Conservation (phyloP, 805 yeast genomes). For the Candida broadrunensis region DNA sequence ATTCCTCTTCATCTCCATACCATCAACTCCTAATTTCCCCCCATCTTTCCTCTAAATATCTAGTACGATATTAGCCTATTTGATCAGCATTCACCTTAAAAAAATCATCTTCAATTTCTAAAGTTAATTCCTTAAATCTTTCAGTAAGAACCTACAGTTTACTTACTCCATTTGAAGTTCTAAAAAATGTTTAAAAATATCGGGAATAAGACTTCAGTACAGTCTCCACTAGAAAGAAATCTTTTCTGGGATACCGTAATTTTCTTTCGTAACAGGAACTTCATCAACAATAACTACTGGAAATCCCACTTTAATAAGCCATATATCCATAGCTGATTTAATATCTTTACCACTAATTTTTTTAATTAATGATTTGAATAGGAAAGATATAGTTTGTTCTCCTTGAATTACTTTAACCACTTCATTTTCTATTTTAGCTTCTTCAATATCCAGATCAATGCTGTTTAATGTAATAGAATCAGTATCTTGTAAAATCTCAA, state of each 20-base stretch:
- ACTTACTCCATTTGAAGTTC: conserved; percentile 55
- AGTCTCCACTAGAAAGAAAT: conserved; percentile 72
- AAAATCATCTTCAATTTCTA: conserved; percentile 42
- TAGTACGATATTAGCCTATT: conserved; percentile 70
- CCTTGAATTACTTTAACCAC: conserved; percentile 2
- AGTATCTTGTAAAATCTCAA: conserved; percentile 47
- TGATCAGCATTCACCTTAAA: conserved; percentile 70
- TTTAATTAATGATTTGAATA: too few relatives aligned
- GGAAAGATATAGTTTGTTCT: background rate
- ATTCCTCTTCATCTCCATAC: conserved; percentile 59
- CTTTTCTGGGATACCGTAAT: conserved; percentile 65
- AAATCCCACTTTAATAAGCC: conserved; percentile 76
- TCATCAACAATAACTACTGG: conserved; percentile 69
- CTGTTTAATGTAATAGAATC: conserved; percentile 52
- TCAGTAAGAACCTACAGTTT: conserved; percentile 51
- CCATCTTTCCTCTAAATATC: conserved; percentile 67
- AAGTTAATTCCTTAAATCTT: conserved; percentile 36
- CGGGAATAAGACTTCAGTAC: conserved; percentile 59
- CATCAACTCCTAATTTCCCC: conserved; percentile 58
- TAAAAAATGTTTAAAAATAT: conserved; percentile 61
- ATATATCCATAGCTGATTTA: conserved; percentile 64
- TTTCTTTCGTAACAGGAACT: conserved; percentile 35
- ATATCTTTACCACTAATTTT: conserved; percentile 76
- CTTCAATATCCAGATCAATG: conserved; percentile 58
- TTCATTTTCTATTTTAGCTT: conserved; percentile 36